These are phyloP conservation scores for Blastobotrys muscicola DNA, from an alignment of 805 yeast species.

Conservation along the genomic window DNA sequence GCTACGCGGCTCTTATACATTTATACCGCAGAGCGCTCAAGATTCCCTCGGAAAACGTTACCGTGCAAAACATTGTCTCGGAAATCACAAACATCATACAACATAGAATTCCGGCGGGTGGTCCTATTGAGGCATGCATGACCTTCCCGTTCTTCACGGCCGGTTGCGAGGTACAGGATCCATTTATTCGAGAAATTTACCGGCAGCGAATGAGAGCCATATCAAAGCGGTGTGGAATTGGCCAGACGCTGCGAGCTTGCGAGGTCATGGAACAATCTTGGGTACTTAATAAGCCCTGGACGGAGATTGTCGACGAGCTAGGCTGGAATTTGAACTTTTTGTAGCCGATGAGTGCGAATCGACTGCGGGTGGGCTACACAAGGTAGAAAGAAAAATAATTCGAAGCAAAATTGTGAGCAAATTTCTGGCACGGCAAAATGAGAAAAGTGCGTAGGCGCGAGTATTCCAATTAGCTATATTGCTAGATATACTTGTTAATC, in stretches of 20 bases:
- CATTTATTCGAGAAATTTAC: slow-evolving; percentile 30
- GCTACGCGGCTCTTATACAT: slow-evolving; percentile 45
- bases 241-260: slow-evolving; percentile 37
- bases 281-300: slow-evolving; percentile 46
- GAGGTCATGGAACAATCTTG: slow-evolving; percentile 45
- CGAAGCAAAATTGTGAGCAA: too few species aligned
- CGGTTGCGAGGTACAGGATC: slow-evolving; percentile 46
- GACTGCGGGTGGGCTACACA: too few species aligned
- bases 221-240: slow-evolving; percentile 33
- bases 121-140: slow-evolving; percentile 47
- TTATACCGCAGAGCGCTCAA: slow-evolving; percentile 46
- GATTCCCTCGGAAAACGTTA: slow-evolving; percentile 35
- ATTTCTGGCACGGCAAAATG: too few species aligned
- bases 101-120: slow-evolving; percentile 34
- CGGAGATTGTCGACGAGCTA: slow-evolving; percentile 34
- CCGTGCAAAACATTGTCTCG: slow-evolving; percentile 40
- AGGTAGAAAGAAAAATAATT: too few species aligned
- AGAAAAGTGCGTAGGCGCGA: not conserved
- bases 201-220: slow-evolving; percentile 33
- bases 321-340: slow-evolving; percentile 30
- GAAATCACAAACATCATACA: slow-evolving; percentile 33
- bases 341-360: too few species aligned
- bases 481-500: too few species aligned
- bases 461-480: too few species aligned
- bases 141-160: slow-evolving; percentile 48